Conservation (phyloP, 2,329 filamentous ascomycete genomes). For the Trichoderma pleuroti region DNA sequence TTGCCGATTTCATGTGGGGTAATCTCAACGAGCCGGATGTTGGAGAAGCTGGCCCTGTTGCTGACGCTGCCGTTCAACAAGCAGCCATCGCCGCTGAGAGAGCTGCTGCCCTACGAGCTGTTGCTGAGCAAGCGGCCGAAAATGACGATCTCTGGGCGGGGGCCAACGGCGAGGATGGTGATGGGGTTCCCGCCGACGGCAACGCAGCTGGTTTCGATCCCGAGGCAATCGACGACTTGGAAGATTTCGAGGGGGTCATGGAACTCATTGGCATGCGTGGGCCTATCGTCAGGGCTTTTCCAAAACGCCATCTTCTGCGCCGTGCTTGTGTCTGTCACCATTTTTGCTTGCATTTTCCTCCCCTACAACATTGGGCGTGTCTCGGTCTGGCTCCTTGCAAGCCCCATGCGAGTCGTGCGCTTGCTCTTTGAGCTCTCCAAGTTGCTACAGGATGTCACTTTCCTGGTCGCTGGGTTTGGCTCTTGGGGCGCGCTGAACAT, state of each 20-base stretch:
- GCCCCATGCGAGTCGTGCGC: constrained; percentile 72
- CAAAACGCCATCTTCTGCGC: constrained; percentile 95
- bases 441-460: constrained; percentile 69
- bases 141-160: constrained; percentile 48
- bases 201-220: constrained; percentile 65
- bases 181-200: constrained; percentile 39
- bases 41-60: constrained; percentile 15
- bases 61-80: background rate
- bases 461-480: constrained; percentile 60
- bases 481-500: constrained; percentile 43
- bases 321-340: constrained; percentile 81
- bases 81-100: background rate
- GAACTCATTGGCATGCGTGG: constrained; percentile 96
- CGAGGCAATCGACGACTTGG: constrained; percentile 76
- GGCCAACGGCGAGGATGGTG: constrained; percentile 36
- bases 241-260: constrained; percentile 94
- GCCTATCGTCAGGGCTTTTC: constrained; percentile 79
- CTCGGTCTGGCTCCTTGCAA: constrained; percentile 73
- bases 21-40: constrained; percentile 42
- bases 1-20: constrained; percentile 62
- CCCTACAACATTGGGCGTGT: constrained; percentile 91
- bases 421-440: constrained; percentile 72
- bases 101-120: background rate
- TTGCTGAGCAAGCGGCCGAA: constrained; percentile 23
- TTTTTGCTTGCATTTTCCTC: constrained; percentile 81